Percentiles rank a stretch among this genome's conserved stretches.
These are phyloP conservation scores for Carnegiea gigantea DNA, from an alignment of 179 eudicot genomes.

Conservation along the genomic window DNA sequence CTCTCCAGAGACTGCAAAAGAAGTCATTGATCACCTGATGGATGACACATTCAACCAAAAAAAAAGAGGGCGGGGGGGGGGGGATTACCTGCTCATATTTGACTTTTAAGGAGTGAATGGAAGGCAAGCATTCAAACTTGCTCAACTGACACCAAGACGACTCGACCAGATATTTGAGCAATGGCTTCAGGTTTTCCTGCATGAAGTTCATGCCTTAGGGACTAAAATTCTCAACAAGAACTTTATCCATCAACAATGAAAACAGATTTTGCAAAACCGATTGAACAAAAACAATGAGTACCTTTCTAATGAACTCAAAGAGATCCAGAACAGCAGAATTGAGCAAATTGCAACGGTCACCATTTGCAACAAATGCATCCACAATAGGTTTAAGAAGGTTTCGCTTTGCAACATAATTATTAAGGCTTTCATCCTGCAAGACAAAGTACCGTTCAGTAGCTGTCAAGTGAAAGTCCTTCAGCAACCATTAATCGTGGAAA, in stretches of 20 bases:
- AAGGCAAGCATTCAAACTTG: constrained; percentile 56
- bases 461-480: background rate
- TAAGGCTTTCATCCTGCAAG: constrained; percentile 81
- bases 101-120: constrained; percentile 64
- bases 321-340: constrained; percentile 91
- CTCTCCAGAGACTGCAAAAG: constrained; percentile 66
- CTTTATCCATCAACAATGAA: constrained; percentile 8
- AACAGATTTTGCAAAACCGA: background rate
- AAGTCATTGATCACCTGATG: background rate
- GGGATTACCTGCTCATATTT: constrained; percentile 84
- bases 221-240: background rate
- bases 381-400: constrained; percentile 85
- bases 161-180: constrained; percentile 76
- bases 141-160: constrained; percentile 79
- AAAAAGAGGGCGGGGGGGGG: constrained; percentile 14
- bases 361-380: constrained; percentile 87
- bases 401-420: constrained; percentile 69
- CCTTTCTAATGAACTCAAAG: constrained; percentile 82
- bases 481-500: background rate
- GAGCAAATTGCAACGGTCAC: constrained; percentile 76
- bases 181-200: constrained; percentile 77
- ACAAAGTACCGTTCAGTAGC: constrained; percentile 5
- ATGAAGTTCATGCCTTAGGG: constrained; percentile 10
- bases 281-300: constrained; percentile 21
- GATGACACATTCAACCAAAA: background rate